Base-by-base conservation (phyloP, 306 rosid species). In the Rosa chinensis region DNA sequence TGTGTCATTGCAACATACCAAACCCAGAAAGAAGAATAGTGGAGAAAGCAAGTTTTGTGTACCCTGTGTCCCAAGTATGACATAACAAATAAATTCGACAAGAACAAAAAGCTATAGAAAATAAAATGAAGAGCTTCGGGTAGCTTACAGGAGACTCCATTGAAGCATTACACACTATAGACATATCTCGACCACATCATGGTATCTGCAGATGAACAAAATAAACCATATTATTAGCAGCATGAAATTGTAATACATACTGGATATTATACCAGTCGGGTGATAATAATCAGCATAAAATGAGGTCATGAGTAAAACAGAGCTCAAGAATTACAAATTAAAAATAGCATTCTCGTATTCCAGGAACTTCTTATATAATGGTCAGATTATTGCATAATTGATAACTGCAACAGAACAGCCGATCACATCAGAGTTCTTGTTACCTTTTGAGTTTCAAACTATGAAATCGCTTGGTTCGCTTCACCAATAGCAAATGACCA, bases 121-220 rank as follows among this genome's bases (percentile, higher is more conserved):
- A 42, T 3, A 4, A 50, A 12, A 63, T 17, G 25, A 78, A 77
- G 5, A 20, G 48, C 12, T 44, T 18, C 17, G 67, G 64, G 2
- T 85, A 85, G 76, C 91, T 90, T 79, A 90, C 95, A 72, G 73
- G 52, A 66, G 85, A 21, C 1, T 85, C 95, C 92, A 90, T 89
- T 39, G 87, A 78, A 76, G 85, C 73, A n/a, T 78, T 66, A 74
- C 61, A 16, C 66, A 81, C 43, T 67, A 7, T 10, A 71, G 73
- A 42, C 62, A 56, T 71, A 40, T 42, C 72, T 48, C 43, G 4
- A 58, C 43, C 69, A 21, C 76, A 80, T 83, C 55, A 61, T 50
- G 76, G 42, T 6, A 77, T 78, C 92, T 86, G 88, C 64, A 83
- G 77, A 72, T 18, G 73, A 5, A 72, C 20, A 25, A 9, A 35